Evolutionary conservation across 495 filamentous ascomycete species (phyloP).

Genomic region (Penicillium cosmopolitanum): DNA sequence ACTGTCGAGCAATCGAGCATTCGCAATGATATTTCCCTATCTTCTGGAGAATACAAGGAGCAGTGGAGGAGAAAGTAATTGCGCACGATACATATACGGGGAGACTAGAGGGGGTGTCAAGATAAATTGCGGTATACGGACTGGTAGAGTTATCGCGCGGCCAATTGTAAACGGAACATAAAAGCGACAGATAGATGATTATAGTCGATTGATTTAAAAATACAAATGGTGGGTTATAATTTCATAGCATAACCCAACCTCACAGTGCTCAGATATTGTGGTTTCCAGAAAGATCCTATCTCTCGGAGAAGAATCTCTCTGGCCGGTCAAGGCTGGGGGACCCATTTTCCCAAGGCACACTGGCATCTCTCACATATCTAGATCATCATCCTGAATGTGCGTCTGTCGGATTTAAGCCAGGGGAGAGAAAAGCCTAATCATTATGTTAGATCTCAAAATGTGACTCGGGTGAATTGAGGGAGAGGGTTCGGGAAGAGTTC

Average conservation of each 20-base stretch:
- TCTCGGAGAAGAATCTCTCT: not conserved
- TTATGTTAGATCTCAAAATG: slow-evolving; percentile 19
- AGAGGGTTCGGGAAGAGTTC: not conserved
- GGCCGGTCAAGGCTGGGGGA: not conserved
- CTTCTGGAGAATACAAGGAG: not conserved
- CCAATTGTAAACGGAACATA: no score
- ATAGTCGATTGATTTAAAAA: slow-evolving; percentile 23
- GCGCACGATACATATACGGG: no score
- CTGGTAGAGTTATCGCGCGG: no score
- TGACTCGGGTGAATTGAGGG: not conserved
- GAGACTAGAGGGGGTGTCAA: no score
- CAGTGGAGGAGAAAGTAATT: no score
- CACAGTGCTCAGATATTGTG: not conserved
- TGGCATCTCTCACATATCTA: not conserved
- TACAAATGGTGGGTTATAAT: slow-evolving; percentile 10
- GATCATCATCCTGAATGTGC: not conserved
- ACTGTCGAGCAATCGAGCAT: not conserved
- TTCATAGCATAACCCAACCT: slow-evolving; percentile 8
- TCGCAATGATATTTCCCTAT: not conserved
- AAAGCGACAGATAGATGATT: slow-evolving; percentile 1
- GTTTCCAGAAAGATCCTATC: not conserved
- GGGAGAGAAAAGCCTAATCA: slow-evolving; percentile 69
- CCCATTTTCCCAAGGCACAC: not conserved
- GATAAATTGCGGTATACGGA: no score
- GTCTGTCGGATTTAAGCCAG: slow-evolving; percentile 50